These are phyloP conservation scores for Vitis hybrid DNA, from an alignment of 177 flowering plant species.

Conservation along the genomic window DNA sequence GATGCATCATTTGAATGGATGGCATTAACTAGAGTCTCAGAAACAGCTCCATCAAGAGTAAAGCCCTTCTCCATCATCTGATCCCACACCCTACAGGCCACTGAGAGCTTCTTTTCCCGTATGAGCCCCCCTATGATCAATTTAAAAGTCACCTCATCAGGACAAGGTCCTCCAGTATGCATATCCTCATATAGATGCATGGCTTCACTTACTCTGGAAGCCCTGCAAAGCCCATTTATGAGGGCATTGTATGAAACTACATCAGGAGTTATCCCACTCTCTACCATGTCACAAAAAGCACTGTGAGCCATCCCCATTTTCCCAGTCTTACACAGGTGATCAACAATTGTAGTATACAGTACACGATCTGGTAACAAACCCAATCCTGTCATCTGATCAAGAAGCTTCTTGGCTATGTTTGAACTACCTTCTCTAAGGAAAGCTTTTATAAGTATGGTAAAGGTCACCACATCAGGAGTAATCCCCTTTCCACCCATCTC, in stretches of 20 bases:
- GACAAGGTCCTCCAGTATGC: slow-evolving; percentile 47
- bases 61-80: slow-evolving; percentile 96
- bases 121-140: slow-evolving; percentile 77
- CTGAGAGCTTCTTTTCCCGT: slow-evolving; percentile 53
- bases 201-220: slow-evolving; percentile 62
- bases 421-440: slow-evolving; percentile 68
- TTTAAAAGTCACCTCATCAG: slow-evolving; percentile 85
- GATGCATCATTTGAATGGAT: slow-evolving; percentile 34
- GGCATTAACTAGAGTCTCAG: slow-evolving; percentile 57
- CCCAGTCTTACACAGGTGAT: slow-evolving; percentile 71
- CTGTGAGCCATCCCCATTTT: slow-evolving; percentile 51
- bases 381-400: slow-evolving; percentile 61
- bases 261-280: slow-evolving; percentile 65
- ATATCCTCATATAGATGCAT: slow-evolving; percentile 67
- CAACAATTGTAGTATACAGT: slow-evolving; percentile 65
- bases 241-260: slow-evolving; percentile 80
- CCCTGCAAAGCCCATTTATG: slow-evolving; percentile 75
- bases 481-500: slow-evolving; percentile 73
- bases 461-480: slow-evolving; percentile 75
- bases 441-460: slow-evolving; percentile 67
- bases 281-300: slow-evolving; percentile 64
- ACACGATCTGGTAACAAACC: slow-evolving; percentile 61
- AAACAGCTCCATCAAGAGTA: slow-evolving; percentile 66
- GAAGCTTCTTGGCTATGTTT: slow-evolving; percentile 57
- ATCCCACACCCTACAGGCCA: slow-evolving; percentile 84